Evolutionary conservation across 495 filamentous ascomycete genomes (phyloP), one percentile per base, ranked within the genome.

Genomic region (Penicilliopsis zonata): DNA sequence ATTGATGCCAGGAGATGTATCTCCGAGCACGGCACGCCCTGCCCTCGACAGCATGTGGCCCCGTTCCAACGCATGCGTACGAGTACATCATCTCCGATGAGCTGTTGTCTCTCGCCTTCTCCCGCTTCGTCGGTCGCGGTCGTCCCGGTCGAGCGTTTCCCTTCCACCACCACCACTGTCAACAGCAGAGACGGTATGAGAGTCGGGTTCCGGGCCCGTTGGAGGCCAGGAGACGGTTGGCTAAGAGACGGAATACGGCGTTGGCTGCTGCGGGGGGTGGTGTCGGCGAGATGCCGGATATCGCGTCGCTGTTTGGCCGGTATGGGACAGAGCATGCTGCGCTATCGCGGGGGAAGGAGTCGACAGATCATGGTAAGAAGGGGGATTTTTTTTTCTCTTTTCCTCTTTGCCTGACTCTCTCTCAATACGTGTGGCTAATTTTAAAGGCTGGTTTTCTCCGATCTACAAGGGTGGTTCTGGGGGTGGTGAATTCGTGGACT

Each of bases 161-260:
- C 5, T 64, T 70, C 31, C 52, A 57, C 35, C 59, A 62, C 18
- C 72, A 70, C 43, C 49, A 48, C 13, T 54, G 57, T 27, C 45
- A 53, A 10, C 55, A 51, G 13, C 37, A 43, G 28, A 46, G 56
- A 40, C 63, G 71, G 17, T 52, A 70, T 59, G 69, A 59, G 35
- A 71, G 69, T 50, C 59, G 56, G 20, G 63, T 67, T 1, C 71
- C 72, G n/a, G 72, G 72, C 2, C 72, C 72, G 30, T 46, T 76
- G 46, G 72, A 76, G 48, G 70, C 70, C n/a, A 57, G 66, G 28
- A 60, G 63, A 44, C 57, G 72, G 23, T 47, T 65, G 34, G 58
- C 67, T 4, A 69, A 57, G 44, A 47, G 71, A 31, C 50, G 59
- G 19, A 73, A 69, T 41, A 61, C 65, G 25, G 63, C 57, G 3